Evolutionary conservation across 1,284 basidiomycete genomes (phyloP), one percentile per base, ranked within the genome.

Genomic region (Ustilago lituana): DNA sequence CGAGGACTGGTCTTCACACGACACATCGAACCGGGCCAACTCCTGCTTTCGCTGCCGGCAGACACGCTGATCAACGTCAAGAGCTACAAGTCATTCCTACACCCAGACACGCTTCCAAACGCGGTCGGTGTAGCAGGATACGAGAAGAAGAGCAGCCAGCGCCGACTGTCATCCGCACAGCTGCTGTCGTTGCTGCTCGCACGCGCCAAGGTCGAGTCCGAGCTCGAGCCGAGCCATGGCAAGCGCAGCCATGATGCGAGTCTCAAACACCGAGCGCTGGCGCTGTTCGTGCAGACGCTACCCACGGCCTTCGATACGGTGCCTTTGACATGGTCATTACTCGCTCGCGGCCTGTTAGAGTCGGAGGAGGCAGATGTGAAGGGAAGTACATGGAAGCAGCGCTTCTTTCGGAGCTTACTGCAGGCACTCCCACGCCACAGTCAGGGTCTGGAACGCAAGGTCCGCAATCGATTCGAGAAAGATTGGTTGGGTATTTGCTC

Each of bases 251-350:
- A 32, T 15, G 17, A 45, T 17, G 33, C 14, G 15, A 24, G 45
- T 22, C 20, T 8, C 9, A 64, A 50, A n/a, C 43, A 53, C 17
- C 31, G 49, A 17, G 43, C 49, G n/a, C 36, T 75, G n/a, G 36
- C 47, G 17, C 40, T 64, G 2, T 76, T 77, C 39, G 47, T 73
- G 3, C 38, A 41, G 19, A 74, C 73, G 2, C 50, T 77, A n/a
- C 76, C 76, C 3, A 5, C 22, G 4, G 32, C 4, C 2, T 77
- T 77, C 35, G 49, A 50, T n/a, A 76, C 68, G 1, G 58, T 56
- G 17, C 76, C 76, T 1, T 43, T 77, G 12, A 52, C 55, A 1
- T 76, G 76, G 76, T 50, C 46, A 5, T n/a, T 52, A n/a, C 17
- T 45, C 14, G 58, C 50, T 5, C 23, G 19, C 32, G 14, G 15